Percentiles rank a stretch among this genome's conserved stretches.
Conservation (phyloP, 768 basidiomycete genomes). For the Astraeus odoratus region DNA sequence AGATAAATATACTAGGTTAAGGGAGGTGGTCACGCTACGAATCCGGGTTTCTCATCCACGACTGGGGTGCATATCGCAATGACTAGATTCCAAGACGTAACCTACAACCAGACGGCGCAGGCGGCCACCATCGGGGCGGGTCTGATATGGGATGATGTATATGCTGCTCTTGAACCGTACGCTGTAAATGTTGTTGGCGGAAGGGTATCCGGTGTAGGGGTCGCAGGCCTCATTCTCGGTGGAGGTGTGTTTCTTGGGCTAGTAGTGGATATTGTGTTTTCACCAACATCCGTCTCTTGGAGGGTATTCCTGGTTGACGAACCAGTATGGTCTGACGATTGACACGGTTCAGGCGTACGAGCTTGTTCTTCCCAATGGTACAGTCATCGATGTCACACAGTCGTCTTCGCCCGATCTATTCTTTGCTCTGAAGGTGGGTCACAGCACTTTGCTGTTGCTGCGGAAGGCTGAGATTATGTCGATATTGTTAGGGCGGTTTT, state of each 20-base stretch:
- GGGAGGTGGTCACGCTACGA: slow-evolving; percentile 49
- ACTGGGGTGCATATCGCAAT: slow-evolving; percentile 50
- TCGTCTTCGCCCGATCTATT: slow-evolving; percentile 32
- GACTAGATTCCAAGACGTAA: slow-evolving; percentile 38
- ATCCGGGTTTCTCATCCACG: slow-evolving; percentile 52
- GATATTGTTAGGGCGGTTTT: slow-evolving; percentile 43
- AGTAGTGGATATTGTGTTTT: not conserved
- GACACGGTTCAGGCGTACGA: slow-evolving; percentile 52
- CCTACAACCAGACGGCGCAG: slow-evolving; percentile 30
- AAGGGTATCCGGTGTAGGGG: slow-evolving; percentile 47
- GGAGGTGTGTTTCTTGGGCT: slow-evolving; percentile 34
- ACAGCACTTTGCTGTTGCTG: not conserved
- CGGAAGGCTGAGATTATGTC: too few species aligned
- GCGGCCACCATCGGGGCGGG: slow-evolving; percentile 35
- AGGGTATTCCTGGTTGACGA: slow-evolving; percentile 59
- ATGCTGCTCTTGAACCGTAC: slow-evolving; percentile 40
- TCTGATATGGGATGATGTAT: slow-evolving; percentile 62
- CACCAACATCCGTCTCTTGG: not conserved
- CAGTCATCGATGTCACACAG: slow-evolving; percentile 28
- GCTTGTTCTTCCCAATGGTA: slow-evolving; percentile 50
- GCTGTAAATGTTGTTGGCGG: slow-evolving; percentile 54
- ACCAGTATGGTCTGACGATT: slow-evolving; percentile 50
- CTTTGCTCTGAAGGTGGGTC: slow-evolving; percentile 36
- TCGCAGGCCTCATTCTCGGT: slow-evolving; percentile 50
- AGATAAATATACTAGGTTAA: slow-evolving; percentile 35